Conservation (phyloP, 192 early-diverging fungal genomes). For the Podochytrium sp. region DNA sequence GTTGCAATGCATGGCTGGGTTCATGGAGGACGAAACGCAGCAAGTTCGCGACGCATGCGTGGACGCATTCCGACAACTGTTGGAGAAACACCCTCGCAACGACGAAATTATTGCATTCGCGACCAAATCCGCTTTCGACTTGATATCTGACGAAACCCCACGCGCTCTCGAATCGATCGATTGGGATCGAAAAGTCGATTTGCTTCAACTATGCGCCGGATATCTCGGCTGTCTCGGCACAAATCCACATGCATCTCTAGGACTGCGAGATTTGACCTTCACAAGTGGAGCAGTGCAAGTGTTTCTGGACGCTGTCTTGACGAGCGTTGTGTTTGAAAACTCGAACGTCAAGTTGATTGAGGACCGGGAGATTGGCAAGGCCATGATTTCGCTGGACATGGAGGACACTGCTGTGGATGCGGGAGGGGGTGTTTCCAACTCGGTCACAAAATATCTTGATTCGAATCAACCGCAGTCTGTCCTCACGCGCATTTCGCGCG, state of each 20-base stretch:
- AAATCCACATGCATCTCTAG: neutral
- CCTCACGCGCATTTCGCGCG: neutral
- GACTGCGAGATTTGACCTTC: neutral
- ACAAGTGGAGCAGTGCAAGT: neutral
- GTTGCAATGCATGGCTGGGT: slow-evolving; percentile 9
- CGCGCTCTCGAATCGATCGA: neutral
- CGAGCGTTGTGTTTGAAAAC: slow-evolving; percentile 2
- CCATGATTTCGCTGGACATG: neutral
- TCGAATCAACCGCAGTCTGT: slow-evolving; percentile 14
- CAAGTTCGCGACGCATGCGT: neutral
- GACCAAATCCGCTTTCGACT: neutral
- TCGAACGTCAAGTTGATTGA: slow-evolving; percentile 24
- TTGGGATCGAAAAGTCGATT: neutral
- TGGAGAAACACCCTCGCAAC: slow-evolving; percentile 2
- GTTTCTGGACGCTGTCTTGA: neutral
- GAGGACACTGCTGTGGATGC: neutral
- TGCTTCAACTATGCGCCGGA: neutral
- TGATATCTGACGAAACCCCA: slow-evolving; percentile 5
- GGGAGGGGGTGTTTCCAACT: neutral
- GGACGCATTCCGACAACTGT: neutral
- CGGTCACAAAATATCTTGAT: slow-evolving; percentile 5
- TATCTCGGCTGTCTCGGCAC: neutral
- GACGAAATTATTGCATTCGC: neutral
- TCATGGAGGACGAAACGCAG: neutral
- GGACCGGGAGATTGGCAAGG: slow-evolving; percentile 5